Percentiles rank a stretch among this genome's conserved stretches.
Evolutionary conservation across 2,329 filamentous ascomycete species (phyloP).

Genomic region (Calonectria pseudoreteaudii): DNA sequence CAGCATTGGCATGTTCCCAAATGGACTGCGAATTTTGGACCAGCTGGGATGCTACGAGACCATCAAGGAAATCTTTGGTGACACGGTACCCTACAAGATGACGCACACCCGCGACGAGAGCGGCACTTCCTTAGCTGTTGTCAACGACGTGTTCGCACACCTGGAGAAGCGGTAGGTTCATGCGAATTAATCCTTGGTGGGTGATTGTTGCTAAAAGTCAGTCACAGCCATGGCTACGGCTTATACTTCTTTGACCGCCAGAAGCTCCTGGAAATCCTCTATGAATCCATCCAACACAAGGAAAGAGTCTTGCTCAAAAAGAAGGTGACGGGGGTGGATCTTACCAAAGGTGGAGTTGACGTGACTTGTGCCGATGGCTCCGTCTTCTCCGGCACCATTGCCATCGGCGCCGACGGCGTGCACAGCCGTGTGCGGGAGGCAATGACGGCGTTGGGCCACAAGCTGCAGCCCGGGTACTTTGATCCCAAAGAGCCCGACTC

Average conservation of each 20-base stretch:
- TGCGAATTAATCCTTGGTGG: no score
- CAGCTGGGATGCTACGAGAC: not conserved
- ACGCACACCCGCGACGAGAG: not conserved
- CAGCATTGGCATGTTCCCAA: not conserved
- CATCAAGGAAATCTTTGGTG: not conserved
- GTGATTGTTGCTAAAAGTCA: not conserved
- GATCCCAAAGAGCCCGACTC: not conserved
- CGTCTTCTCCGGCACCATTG: not conserved
- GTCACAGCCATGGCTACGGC: not conserved
- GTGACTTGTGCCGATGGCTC: not conserved
- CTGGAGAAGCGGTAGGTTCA: not conserved
- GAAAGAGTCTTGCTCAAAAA: not conserved
- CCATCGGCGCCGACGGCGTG: not conserved
- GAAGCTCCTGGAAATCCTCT: not conserved
- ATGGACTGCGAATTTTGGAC: not conserved
- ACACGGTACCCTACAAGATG: not conserved
- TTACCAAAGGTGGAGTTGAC: not conserved
- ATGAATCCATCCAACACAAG: not conserved
- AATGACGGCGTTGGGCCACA: not conserved
- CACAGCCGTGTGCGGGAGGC: not conserved
- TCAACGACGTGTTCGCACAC: not conserved
- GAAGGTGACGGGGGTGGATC: not conserved
- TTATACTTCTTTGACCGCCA: not conserved
- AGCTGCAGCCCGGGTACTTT: not conserved
- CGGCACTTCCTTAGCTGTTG: not conserved